A percentile compares a stretch with the other conserved stretches of the same genome.
Evolutionary conservation across 768 basidiomycete genomes (phyloP).

Genomic region (Astraeus odoratus): DNA sequence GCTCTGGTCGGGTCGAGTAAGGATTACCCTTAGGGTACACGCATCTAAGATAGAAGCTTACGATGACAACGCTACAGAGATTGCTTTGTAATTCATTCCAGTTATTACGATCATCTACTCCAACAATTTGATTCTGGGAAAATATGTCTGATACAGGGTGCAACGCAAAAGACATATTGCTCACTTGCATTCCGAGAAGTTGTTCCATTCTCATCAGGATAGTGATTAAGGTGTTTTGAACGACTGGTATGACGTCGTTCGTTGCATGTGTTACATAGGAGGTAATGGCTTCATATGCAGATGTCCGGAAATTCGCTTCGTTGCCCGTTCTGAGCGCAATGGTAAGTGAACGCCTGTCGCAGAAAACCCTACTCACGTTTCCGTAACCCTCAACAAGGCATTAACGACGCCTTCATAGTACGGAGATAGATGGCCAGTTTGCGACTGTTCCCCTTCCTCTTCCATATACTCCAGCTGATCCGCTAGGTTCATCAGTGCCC

Average conservation of each 20-base stretch:
- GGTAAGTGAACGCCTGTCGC: conserved; percentile 8
- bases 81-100: conserved; percentile 99
- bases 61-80: conserved; percentile 84
- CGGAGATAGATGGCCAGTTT: conserved; percentile 66
- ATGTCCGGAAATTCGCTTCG: conserved; percentile 88
- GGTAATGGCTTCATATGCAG: conserved; percentile 93
- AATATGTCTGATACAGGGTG: not conserved
- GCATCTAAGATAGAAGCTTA: conserved; percentile 31
- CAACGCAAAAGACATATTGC: conserved; percentile 14
- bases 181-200: conserved; percentile 73
- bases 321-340: conserved; percentile 60
- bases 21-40: not conserved
- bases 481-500: conserved; percentile 93
- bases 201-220: conserved; percentile 90
- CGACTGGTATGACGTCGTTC: conserved; percentile 68
- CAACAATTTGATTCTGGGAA: conserved; percentile 82
- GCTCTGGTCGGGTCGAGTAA: conserved; percentile 39
- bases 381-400: conserved; percentile 80
- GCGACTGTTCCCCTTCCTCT: conserved; percentile 46
- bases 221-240: conserved; percentile 74
- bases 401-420: conserved; percentile 86
- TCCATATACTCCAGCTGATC: conserved; percentile 79
- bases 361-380: conserved; percentile 49
- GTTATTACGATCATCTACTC: conserved; percentile 93
- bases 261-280: conserved; percentile 80